phyloP scores from a whole-genome alignment of 1,284 basidiomycete species.

The Fistulina hepatica region DNA sequence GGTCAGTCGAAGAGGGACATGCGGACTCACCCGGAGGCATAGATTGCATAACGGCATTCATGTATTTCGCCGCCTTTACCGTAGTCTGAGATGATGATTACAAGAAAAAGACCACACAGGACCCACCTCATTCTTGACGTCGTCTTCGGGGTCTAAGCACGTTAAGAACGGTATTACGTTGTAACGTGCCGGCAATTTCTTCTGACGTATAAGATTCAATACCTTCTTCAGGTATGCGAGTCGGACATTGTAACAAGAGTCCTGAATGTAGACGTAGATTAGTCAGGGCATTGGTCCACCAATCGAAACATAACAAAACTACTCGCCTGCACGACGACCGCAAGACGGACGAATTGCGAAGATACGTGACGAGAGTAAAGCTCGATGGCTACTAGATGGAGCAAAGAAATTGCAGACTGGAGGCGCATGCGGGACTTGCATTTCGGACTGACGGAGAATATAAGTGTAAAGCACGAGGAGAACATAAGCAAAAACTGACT shows the following conservation, averaged over 20 bases:
- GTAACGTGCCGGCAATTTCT: constrained; percentile 62
- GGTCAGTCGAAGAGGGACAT: constrained; percentile 1
- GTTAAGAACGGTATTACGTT: constrained; percentile 82
- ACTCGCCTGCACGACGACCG: constrained; percentile 67
- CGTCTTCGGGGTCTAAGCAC: constrained; percentile 84
- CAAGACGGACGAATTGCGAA: constrained; percentile 59
- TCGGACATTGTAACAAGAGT: constrained; percentile 83
- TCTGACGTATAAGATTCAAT: constrained; percentile 44
- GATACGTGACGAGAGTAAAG: constrained; percentile 51
- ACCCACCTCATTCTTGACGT: constrained; percentile 43
- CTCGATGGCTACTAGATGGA: constrained; percentile 67
- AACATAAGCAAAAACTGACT: constrained; percentile 35
- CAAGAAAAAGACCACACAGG: background rate
- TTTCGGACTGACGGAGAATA: constrained; percentile 32
- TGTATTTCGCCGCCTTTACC: constrained; percentile 47
- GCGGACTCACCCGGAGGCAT: constrained; percentile 34
- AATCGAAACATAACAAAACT: background rate
- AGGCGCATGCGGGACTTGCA: constrained; percentile 66
- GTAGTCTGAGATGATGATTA: constrained; percentile 4
- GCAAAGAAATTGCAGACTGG: constrained; percentile 69
- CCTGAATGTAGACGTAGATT: constrained; percentile 48
- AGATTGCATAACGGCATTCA: constrained; percentile 35
- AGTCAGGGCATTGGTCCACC: background rate
- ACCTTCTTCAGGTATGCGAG: constrained; percentile 71
- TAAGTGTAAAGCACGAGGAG: constrained; percentile 1